phyloP scores from a whole-genome alignment of 1,284 basidiomycete species.

The Leccinum fallax region DNA sequence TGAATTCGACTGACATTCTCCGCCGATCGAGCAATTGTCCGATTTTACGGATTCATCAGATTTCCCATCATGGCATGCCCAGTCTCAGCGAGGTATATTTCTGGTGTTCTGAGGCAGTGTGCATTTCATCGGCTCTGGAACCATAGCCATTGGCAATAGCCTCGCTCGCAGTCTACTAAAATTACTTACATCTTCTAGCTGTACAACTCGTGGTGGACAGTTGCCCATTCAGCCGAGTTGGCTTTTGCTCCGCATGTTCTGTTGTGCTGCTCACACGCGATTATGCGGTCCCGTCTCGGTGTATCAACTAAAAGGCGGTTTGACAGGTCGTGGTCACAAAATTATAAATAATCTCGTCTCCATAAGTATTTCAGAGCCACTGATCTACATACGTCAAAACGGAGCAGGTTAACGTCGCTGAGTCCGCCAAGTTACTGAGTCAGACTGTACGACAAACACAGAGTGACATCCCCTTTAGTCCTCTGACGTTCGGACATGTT shows the following conservation, averaged over 20 bases:
- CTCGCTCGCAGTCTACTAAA: not conserved
- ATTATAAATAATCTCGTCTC: not conserved
- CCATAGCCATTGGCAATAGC: not conserved
- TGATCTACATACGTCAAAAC: not conserved
- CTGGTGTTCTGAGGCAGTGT: conserved; percentile 2
- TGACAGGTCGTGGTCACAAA: not conserved
- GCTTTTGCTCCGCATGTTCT: not conserved
- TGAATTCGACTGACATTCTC: conserved; percentile 12
- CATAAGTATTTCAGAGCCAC: not conserved
- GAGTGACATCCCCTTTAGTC: conserved; percentile 8
- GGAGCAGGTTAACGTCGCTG: not conserved
- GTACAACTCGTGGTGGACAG: not conserved
- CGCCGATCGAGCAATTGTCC: conserved; percentile 14
- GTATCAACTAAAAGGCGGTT: conserved; percentile 8
- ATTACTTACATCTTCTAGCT: not conserved
- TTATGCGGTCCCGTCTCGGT: conserved; percentile 18
- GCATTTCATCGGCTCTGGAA: not conserved
- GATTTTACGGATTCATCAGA: not conserved
- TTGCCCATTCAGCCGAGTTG: not conserved
- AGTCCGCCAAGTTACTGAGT: not conserved
- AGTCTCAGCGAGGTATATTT: not conserved
- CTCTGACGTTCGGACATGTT: conserved; percentile 39
- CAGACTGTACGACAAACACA: not conserved
- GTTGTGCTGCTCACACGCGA: not conserved
- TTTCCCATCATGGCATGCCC: conserved; percentile 2